These are phyloP conservation scores for Phaffia australis DNA, from an alignment of 768 basidiomycete species.

Conservation along the genomic window DNA sequence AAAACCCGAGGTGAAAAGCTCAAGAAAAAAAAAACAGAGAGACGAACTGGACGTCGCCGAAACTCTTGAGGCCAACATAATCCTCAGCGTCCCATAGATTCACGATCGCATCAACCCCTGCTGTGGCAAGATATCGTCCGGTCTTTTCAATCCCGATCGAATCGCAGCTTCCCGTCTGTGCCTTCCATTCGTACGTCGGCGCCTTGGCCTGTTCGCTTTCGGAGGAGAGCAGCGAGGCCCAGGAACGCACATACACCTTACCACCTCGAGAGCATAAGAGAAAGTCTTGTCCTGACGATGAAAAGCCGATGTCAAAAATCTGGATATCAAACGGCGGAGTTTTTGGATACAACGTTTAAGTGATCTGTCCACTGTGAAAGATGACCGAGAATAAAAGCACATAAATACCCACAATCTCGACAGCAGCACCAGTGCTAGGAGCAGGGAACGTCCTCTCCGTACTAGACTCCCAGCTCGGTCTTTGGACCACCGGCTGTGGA, in stretches of 20 bases:
- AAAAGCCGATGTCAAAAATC: conserved; percentile 19
- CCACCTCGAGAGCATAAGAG: not conserved
- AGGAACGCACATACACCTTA: conserved; percentile 10
- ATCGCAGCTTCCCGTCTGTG: conserved; percentile 9
- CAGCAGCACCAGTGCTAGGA: not conserved
- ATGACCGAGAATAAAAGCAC: not conserved
- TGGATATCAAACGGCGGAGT: not conserved
- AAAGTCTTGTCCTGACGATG: conserved; percentile 13
- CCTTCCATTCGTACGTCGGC: not conserved
- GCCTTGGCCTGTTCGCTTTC: not conserved
- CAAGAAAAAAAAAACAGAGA: not conserved
- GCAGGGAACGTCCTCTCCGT: not conserved
- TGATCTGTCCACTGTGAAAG: not conserved
- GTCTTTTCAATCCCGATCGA: not conserved
- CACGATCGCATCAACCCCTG: conserved; percentile 17
- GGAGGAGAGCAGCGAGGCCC: conserved; percentile 5
- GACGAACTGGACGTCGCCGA: conserved; percentile 19
- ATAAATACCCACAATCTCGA: not conserved
- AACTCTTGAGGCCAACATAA: conserved; percentile 15
- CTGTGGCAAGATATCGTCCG: conserved; percentile 10
- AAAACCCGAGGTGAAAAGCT: no score
- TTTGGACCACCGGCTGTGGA: not conserved
- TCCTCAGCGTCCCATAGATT: conserved; percentile 18
- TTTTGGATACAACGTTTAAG: not conserved
- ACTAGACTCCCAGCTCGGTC: conserved; percentile 4